Conservation (phyloP, 768 basidiomycete species). For the Cytidiella melzeri region DNA sequence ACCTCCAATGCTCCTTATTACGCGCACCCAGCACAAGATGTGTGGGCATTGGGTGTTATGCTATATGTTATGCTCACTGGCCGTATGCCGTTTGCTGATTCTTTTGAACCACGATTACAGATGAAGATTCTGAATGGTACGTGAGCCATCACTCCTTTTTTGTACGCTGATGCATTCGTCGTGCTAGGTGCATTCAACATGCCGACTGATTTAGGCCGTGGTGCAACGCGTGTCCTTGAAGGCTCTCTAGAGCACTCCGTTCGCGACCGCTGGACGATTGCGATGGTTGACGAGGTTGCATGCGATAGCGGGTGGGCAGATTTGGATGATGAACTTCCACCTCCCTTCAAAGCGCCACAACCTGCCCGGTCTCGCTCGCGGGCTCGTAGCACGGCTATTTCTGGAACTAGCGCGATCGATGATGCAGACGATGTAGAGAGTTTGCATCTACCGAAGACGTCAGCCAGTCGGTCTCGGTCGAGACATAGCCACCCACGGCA, state of each 20-base stretch:
- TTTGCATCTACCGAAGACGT: background rate
- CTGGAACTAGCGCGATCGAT: background rate
- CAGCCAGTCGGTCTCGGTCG: conserved; percentile 2
- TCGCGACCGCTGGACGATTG: conserved; percentile 68
- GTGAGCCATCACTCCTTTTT: conserved; percentile 13
- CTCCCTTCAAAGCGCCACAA: conserved; percentile 23
- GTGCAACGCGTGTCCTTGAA: conserved; percentile 60
- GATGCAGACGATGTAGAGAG: background rate
- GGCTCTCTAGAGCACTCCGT: conserved; percentile 75
- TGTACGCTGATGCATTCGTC: conserved; percentile 8
- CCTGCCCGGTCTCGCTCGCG: conserved; percentile 17
- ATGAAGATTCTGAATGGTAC: conserved; percentile 87
- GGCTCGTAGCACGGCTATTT: background rate
- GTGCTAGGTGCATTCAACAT: conserved; percentile 55
- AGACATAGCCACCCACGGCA: conserved; percentile 3
- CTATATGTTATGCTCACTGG: conserved; percentile 83
- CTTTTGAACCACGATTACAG: conserved; percentile 86
- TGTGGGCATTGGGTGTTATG: conserved; percentile 93
- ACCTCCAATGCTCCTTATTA: conserved; percentile 29
- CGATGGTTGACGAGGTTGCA: conserved; percentile 70
- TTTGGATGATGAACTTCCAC: conserved; percentile 32
- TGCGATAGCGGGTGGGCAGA: conserved; percentile 74
- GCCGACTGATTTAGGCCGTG: conserved; percentile 49
- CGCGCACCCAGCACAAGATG: conserved; percentile 76
- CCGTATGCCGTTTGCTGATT: conserved; percentile 79